Conservation (phyloP, 2,329 filamentous ascomycete genomes). For the Microcyclosporella mali region DNA sequence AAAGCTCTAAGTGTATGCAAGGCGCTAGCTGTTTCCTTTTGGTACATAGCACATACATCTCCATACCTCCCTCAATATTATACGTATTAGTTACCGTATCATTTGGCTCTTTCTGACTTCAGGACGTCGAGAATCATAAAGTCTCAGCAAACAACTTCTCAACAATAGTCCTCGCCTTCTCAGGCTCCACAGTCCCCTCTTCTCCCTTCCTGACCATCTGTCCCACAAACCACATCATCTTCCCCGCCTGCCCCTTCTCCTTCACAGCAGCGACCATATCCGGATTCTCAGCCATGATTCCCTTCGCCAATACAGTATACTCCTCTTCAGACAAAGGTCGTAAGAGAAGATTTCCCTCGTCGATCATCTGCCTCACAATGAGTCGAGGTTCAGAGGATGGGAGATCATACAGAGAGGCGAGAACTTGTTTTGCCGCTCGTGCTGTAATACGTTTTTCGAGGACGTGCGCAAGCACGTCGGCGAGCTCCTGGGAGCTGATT, state of each 20-base stretch:
- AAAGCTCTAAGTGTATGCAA: too few relatives aligned
- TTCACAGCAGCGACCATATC: conserved; percentile 55
- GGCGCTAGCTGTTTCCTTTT: too few relatives aligned
- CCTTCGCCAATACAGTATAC: conserved; percentile 50
- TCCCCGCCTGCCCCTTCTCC: conserved; percentile 55
- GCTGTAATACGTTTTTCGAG: conserved; percentile 43
- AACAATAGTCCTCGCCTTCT: conserved; percentile 51
- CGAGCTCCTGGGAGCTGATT: conserved; percentile 37
- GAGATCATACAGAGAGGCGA: conserved; percentile 46
- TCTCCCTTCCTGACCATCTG: conserved; percentile 59
- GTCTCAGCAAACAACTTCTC: conserved; percentile 35
- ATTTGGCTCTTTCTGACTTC: too few relatives aligned
- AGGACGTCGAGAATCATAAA: too few relatives aligned
- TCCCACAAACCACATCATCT: conserved; percentile 62
- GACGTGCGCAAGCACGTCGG: conserved; percentile 39
- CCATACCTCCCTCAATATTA: too few relatives aligned
- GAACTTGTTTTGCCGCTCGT: conserved; percentile 54
- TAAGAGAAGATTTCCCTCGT: conserved; percentile 51
- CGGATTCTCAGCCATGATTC: conserved; percentile 49
- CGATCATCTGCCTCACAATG: conserved; percentile 48
- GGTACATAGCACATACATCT: too few relatives aligned
- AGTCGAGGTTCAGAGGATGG: conserved; percentile 23
- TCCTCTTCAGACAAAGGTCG: conserved; percentile 50
- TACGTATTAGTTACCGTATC: too few relatives aligned
- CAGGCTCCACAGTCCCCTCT: conserved; percentile 57